Evolutionary conservation across 2,329 filamentous ascomycete genomes (phyloP).

Genomic region (Monosporascus cannonballus): DNA sequence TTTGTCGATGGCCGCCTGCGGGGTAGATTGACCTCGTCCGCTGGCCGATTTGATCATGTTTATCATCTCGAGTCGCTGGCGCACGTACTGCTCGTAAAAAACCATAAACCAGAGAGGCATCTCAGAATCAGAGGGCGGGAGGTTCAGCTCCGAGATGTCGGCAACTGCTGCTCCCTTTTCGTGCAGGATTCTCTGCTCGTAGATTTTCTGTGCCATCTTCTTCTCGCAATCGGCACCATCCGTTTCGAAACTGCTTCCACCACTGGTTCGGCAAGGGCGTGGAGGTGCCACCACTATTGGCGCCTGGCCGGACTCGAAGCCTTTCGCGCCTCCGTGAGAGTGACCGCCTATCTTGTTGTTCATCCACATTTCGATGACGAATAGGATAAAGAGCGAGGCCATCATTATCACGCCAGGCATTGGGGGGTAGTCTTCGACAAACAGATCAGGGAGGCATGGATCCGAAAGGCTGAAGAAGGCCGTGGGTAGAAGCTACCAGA

Average conservation of each 20-base stretch:
- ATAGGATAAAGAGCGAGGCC: constrained; percentile 53
- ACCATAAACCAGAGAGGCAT: constrained; percentile 60
- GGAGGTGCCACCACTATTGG: constrained; percentile 14
- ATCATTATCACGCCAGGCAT: constrained; percentile 62
- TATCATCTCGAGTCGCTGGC: constrained; percentile 53
- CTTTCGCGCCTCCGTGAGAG: constrained; percentile 51
- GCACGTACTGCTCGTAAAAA: constrained; percentile 58
- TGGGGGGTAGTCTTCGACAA: constrained; percentile 53
- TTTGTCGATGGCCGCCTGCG: constrained; percentile 26
- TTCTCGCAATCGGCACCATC: constrained; percentile 34
- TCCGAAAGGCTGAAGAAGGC: constrained; percentile 48
- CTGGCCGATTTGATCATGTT: constrained; percentile 40
- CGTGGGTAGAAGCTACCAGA: constrained; percentile 46
- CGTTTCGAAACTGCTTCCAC: constrained; percentile 26
- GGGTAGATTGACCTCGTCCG: constrained; percentile 12
- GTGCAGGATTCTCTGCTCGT: constrained; percentile 27
- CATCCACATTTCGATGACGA: constrained; percentile 57
- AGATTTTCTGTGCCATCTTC: constrained; percentile 32
- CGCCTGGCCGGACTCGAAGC: constrained; percentile 24
- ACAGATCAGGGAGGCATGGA: constrained; percentile 53
- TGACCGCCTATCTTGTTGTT: constrained; percentile 54
- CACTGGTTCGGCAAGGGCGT: constrained; percentile 26
- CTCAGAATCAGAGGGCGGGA: constrained; percentile 34
- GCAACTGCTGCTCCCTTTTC: constrained; percentile 16
- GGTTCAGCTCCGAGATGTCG: constrained; percentile 21